Evolutionary conservation across 306 rosid species (phyloP), one percentile per base, ranked within the genome.

Genomic region (Erythrophleum fordii): DNA sequence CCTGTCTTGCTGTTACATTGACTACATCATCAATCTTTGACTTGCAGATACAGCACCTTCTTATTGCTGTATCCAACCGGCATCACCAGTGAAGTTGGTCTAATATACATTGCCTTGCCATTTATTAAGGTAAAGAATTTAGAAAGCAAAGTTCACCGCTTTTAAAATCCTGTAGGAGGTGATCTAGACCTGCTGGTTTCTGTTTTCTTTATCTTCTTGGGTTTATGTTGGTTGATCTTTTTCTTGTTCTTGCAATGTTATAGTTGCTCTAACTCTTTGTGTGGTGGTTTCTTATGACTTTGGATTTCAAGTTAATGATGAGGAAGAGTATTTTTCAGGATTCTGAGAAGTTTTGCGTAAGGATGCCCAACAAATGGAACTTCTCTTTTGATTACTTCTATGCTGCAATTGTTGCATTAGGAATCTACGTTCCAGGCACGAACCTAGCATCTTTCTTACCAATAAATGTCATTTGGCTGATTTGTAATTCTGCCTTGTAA

Each of bases 311-410:
- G 77, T 69, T 18, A 35, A 26, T 79, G 74, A 69, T 77, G 72
- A 69, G 49, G 2, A 44, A 25, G 11, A 8, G 31, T 83, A 14
- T 37, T 48, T 82, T 81, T 82, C 92, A 93, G 94, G 88, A 70
- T 44, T 91, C 94, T 69, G 94, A 86, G 73, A 88, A 86, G 87
- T 93, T 86, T 72, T 88, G 89, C 80, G 8, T 87, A 77, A 86
- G 94, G 85, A 90, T 93, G 98, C 97, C 98, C 62, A 93, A 91
- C 94, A 85, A 77, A 75, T 93, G 92, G 97, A 93, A 93, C 88
- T 90, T 83, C 92, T 87, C 93, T 8, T 89, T 91, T 6, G 98
- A 93, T 76, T 88, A 84, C 91, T 86, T 88, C 83, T 81, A 77
- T 79, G 86, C 80, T 28, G 82, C 93, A 2, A 74, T 91, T 75